These are phyloP conservation scores for Lotmaria passim DNA, from an alignment of 208 protist species.

Conservation along the genomic window DNA sequence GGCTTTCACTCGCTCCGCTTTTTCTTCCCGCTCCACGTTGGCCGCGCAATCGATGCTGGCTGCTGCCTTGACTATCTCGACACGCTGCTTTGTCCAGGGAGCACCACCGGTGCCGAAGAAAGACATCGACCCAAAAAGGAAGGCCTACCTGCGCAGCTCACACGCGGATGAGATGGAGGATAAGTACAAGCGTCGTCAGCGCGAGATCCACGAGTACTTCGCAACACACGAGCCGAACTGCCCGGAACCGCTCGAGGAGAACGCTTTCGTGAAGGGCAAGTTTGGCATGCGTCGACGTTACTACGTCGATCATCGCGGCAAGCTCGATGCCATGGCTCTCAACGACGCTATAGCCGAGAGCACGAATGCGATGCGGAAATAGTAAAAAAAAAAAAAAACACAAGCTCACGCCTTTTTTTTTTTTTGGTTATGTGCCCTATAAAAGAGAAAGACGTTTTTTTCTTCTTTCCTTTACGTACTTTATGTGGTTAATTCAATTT, in stretches of 20 bases:
- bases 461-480: background rate
- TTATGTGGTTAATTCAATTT: too few species aligned
- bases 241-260: constrained; percentile 75
- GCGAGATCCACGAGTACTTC: constrained; percentile 59
- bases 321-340: constrained; percentile 40
- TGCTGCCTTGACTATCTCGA: background rate
- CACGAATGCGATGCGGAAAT: constrained; percentile 69
- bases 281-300: constrained; percentile 87
- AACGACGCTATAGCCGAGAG: constrained; percentile 53
- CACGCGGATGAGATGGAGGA: constrained; percentile 34
- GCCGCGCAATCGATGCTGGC: background rate
- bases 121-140: constrained; percentile 25
- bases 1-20: too few species aligned
- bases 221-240: constrained; percentile 52
- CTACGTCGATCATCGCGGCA: constrained; percentile 36
- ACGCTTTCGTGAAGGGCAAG: constrained; percentile 63
- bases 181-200: constrained; percentile 49
- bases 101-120: constrained; percentile 53
- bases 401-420: background rate
- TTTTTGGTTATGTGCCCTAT: too few species aligned
- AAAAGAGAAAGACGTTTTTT: background rate
- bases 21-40: too few species aligned
- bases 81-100: constrained; percentile 67
- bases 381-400: background rate
- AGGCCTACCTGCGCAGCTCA: constrained; percentile 26